Evolutionary conservation across 495 filamentous ascomycete species (phyloP).

Genomic region (Xylaria venustula): DNA sequence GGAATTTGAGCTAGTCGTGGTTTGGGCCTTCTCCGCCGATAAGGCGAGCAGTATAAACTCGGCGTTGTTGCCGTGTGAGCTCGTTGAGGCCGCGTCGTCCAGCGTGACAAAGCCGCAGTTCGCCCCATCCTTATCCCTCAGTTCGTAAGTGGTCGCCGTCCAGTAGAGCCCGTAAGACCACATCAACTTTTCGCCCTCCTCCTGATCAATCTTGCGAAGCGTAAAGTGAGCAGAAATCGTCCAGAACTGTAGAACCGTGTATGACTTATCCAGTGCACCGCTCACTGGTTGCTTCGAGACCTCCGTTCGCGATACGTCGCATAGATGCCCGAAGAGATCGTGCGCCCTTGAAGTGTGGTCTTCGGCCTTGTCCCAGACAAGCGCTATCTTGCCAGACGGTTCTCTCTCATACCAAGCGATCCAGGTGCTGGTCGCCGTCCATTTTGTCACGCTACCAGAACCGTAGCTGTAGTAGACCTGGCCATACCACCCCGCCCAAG

Average conservation of each 20-base stretch:
- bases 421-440: slow-evolving; percentile 9
- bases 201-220: slow-evolving; percentile 2
- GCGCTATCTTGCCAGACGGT: neutral
- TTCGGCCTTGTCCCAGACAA: neutral
- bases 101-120: slow-evolving; percentile 12
- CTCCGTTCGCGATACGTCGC: slow-evolving; percentile 8
- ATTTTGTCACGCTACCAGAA: slow-evolving; percentile 11
- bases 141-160: slow-evolving; percentile 7
- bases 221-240: slow-evolving; percentile 5
- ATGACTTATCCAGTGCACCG: neutral
- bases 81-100: slow-evolving; percentile 1
- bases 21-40: slow-evolving; percentile 9
- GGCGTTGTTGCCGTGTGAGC: neutral
- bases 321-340: slow-evolving; percentile 9
- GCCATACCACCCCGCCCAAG: slow-evolving; percentile 15
- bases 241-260: slow-evolving; percentile 12
- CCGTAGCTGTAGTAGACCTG: slow-evolving; percentile 6
- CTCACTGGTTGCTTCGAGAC: neutral
- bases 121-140: neutral
- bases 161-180: slow-evolving; percentile 10
- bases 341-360: neutral
- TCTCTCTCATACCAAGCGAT: slow-evolving; percentile 11
- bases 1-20: neutral
- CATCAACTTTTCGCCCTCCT: slow-evolving; percentile 10
- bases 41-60: slow-evolving; percentile 12